phyloP scores from a whole-genome alignment of 2,329 filamentous ascomycete genomes.

The Cladosporium halotolerans region DNA sequence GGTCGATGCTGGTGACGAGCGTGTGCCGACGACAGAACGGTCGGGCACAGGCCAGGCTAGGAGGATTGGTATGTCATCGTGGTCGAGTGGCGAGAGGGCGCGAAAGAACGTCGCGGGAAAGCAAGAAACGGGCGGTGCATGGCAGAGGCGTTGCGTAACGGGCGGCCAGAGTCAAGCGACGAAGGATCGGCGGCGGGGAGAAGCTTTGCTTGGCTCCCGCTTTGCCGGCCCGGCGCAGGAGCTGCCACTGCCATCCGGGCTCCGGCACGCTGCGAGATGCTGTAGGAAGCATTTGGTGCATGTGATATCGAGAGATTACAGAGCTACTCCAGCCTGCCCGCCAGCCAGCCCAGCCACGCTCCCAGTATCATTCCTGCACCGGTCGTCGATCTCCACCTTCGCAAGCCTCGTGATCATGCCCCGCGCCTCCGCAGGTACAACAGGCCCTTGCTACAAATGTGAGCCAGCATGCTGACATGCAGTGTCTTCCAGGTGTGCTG shows the following conservation, averaged over 20 bases:
- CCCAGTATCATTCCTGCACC: too few relatives aligned
- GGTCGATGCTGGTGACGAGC: too few relatives aligned
- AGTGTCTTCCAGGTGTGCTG: slow-evolving; percentile 53
- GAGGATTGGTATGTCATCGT: not conserved
- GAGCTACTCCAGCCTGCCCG: too few relatives aligned
- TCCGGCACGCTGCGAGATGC: too few relatives aligned
- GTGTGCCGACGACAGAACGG: too few relatives aligned
- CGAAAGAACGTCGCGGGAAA: not conserved
- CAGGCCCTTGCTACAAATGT: not conserved
- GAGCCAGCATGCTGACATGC: not conserved
- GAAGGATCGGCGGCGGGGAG: not conserved
- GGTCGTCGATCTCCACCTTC: too few relatives aligned
- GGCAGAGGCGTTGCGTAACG: too few relatives aligned
- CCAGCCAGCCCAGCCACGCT: too few relatives aligned
- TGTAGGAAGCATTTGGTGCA: too few relatives aligned
- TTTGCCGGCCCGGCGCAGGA: not conserved
- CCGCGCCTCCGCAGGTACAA: slow-evolving; percentile 8
- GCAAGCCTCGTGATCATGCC: not conserved
- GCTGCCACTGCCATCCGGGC: too few relatives aligned
- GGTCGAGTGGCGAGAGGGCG: not conserved
- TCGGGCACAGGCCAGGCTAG: not conserved
- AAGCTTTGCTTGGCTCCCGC: not conserved
- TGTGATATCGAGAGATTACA: too few relatives aligned
- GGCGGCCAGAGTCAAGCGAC: too few relatives aligned
- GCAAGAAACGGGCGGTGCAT: not conserved